phyloP scores from a whole-genome alignment of 225 moss, liverwort and hornwort species.

The Asterella californica region DNA sequence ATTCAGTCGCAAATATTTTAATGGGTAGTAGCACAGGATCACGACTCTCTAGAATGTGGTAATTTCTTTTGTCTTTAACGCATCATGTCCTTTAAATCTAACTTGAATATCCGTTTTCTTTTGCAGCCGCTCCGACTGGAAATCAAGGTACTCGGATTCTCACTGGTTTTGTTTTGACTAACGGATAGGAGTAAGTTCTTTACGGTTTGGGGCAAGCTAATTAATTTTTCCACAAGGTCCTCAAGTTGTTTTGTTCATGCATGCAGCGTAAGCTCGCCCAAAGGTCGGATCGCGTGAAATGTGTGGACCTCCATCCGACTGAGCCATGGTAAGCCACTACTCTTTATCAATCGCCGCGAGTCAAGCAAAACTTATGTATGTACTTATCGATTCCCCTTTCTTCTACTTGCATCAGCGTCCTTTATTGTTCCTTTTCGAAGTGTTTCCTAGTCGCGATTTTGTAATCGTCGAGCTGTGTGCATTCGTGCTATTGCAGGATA shows the following conservation, averaged over 20 bases:
- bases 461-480: neutral
- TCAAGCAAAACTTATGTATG: too few relatives aligned
- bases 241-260: neutral
- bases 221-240: neutral
- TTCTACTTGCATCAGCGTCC: neutral
- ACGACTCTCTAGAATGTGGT: neutral
- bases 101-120: neutral
- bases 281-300: slow-evolving; percentile 92
- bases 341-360: too few relatives aligned
- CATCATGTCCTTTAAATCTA: neutral
- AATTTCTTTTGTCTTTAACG: neutral
- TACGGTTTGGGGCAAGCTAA: neutral
- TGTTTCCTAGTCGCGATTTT: neutral
- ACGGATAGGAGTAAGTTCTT: neutral
- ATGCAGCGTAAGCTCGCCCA: slow-evolving; percentile 93
- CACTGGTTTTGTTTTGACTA: neutral
- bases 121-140: slow-evolving; percentile 33
- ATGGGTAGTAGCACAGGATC: neutral
- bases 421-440: neutral
- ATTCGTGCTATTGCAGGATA: slow-evolving; percentile 54
- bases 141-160: slow-evolving; percentile 19
- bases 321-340: slow-evolving; percentile 71
- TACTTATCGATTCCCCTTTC: neutral
- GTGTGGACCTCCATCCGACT: slow-evolving; percentile 94
- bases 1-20: neutral